These are phyloP conservation scores for Primulina eburnea DNA, from an alignment of 257 asterid genomes.

Conservation along the genomic window DNA sequence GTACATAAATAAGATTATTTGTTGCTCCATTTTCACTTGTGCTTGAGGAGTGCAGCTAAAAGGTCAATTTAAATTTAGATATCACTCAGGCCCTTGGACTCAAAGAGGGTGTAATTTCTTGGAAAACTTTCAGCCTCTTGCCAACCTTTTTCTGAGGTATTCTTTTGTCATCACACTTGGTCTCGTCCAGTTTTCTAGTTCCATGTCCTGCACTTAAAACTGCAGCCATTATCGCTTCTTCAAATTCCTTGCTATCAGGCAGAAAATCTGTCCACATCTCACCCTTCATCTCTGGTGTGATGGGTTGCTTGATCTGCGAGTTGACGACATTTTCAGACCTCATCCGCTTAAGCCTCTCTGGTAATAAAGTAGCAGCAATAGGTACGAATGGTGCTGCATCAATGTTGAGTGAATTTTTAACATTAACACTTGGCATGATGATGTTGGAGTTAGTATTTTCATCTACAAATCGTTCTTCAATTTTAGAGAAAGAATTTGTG, in stretches of 20 bases:
- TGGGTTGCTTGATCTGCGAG: conserved; percentile 32
- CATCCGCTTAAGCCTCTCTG: conserved; percentile 66
- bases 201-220: conserved; percentile 40
- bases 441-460: conserved; percentile 53
- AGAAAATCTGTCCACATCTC: conserved; percentile 52
- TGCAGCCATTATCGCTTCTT: conserved; percentile 79
- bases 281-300: conserved; percentile 36
- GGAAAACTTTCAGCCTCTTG: conserved; percentile 85
- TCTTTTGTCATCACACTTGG: conserved; percentile 18
- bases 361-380: conserved; percentile 6
- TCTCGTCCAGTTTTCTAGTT: conserved; percentile 22
- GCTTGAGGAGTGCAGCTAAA: conserved; percentile 25
- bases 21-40: neutral
- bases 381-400: conserved; percentile 72
- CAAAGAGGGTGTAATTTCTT: conserved; percentile 65
- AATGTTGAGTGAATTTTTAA: conserved; percentile 53
- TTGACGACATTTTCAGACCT: conserved; percentile 51
- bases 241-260: conserved; percentile 83
- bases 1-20: neutral
- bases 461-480: conserved; percentile 39
- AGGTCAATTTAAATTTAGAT: neutral
- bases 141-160: conserved; percentile 47
- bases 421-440: conserved; percentile 20
- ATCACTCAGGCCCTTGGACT: conserved; percentile 44
- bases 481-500: neutral